A percentile compares a stretch with the other conserved stretches of the same genome.
Evolutionary conservation across 805 yeast species (phyloP).

Genomic region (Candida quercuum): DNA sequence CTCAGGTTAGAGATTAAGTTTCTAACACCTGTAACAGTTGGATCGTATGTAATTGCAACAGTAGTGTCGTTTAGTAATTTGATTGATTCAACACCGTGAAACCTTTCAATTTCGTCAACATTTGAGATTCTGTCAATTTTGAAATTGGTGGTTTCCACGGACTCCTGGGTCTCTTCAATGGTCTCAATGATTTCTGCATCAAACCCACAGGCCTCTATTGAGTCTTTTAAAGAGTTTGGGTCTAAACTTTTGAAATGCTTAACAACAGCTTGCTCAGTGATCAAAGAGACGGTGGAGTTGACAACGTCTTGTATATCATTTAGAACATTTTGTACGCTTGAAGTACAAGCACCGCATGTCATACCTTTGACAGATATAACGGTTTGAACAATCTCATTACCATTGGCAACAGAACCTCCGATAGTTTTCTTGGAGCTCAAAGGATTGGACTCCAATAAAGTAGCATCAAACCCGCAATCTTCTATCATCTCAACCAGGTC

Average conservation of each 20-base stretch:
- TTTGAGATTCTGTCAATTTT: conserved; percentile 6
- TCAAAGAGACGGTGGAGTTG: conserved; percentile 57
- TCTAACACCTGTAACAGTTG: conserved; percentile 55
- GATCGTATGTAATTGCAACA: conserved; percentile 41
- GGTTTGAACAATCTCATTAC: conserved; percentile 8
- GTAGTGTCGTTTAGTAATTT: conserved; percentile 7
- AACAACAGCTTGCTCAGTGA: conserved; percentile 70
- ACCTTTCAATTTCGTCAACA: conserved; percentile 30
- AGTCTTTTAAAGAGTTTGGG: conserved; percentile 35
- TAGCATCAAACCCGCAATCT: conserved; percentile 68
- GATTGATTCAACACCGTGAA: conserved; percentile 45
- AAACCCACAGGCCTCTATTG: conserved; percentile 76
- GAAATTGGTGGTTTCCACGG: conserved; percentile 10
- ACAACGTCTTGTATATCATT: conserved; percentile 44
- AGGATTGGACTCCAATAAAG: conserved; percentile 13
- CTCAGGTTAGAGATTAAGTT: conserved; percentile 48
- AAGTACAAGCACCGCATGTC: conserved; percentile 35
- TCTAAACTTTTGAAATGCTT: conserved; percentile 34
- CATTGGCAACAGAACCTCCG: too few relatives aligned
- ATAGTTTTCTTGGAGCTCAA: too few relatives aligned
- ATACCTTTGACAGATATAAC: conserved; percentile 18
- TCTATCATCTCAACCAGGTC: conserved; percentile 52
- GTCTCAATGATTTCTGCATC: conserved; percentile 36
- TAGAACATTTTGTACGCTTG: conserved; percentile 56
- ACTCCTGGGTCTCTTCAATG: neutral